A percentile compares a stretch with the other conserved stretches of the same genome.
These are phyloP conservation scores for Hordeum pubiflorum DNA, from an alignment of 202 grass and related monocot species.

Conservation along the genomic window DNA sequence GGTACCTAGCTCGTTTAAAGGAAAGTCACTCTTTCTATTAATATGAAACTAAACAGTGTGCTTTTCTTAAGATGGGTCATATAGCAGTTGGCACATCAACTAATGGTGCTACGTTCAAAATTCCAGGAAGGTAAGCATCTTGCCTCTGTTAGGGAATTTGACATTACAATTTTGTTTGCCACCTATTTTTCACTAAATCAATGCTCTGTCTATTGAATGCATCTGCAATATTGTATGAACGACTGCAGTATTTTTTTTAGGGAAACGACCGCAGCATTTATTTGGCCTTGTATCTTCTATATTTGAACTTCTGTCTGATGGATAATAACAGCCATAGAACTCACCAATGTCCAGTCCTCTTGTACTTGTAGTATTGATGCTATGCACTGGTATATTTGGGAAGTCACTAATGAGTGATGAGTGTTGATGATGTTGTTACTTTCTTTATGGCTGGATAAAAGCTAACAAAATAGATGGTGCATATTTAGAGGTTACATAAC, in stretches of 20 bases:
- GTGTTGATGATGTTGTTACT: background rate
- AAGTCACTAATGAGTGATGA: background rate
- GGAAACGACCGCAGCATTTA: background rate
- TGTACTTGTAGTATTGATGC: background rate
- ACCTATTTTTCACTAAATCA: background rate
- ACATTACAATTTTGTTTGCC: background rate
- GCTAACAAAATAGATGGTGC: background rate
- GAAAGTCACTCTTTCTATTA: background rate
- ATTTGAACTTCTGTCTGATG: background rate
- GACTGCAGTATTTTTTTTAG: background rate
- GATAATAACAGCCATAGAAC: background rate
- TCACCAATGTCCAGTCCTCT: background rate
- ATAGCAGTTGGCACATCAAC: conserved; percentile 86
- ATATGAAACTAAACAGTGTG: conserved; percentile 26
- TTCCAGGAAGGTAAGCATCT: conserved; percentile 72
- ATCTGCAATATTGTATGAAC: background rate
- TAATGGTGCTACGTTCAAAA: conserved; percentile 86
- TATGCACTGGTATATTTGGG: background rate
- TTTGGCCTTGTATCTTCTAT: background rate
- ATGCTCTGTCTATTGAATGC: background rate
- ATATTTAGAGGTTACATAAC: background rate
- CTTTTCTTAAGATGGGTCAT: conserved; percentile 57
- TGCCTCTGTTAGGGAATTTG: background rate
- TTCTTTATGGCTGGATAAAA: background rate
- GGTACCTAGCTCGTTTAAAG: conserved; percentile 26